Base-by-base conservation (phyloP, 2,329 filamentous ascomycete genomes). In the Fusarium temperatum region DNA sequence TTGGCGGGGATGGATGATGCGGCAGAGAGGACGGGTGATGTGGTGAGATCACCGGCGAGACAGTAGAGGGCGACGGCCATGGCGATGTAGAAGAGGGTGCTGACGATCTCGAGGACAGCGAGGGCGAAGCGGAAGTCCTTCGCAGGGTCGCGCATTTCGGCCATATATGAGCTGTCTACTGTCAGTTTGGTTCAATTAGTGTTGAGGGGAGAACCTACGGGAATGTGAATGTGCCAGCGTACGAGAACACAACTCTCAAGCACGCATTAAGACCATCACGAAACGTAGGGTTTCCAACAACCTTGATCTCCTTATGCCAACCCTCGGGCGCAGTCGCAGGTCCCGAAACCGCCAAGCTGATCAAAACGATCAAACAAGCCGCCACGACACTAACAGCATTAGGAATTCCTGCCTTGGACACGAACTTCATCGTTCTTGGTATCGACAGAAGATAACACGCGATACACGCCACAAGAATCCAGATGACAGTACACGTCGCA, bases 211-310 rank as follows among this genome's bases (percentile, higher is more conserved):
- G 2, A 38, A 63, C 66, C 63, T 44, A 68, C 66, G 83, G 73
- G 26, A 77, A 78, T 7, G 75, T 77, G 3, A 74, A 76, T 32
- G 78, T 78, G 6, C 76, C 78, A 1, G 78, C 79, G 24, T 78
- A 80, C 2, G 77, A 77, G 22, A 76, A 80, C 0, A 75, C 67
- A 5, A 80, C 70, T 9, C 75, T 54, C 22, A 79, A 47, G 7
- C 74, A 78, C 2, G 75, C 72, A n/a, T 73, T 78, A 4, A 78
- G 66, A 0, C 75, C 77, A 15, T 78, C 70, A 1, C 73, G 74
- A 48, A 80, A 80, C 3, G 57, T 57, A 0, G 77, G 77, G 10
- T 67, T 54, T 8, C 75, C 72, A 48, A 76, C 63, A 30, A 77
- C 38, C 18, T 65, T 61, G 9, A 79, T 72, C 8, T 79, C 64